These are phyloP conservation scores for Fusarium poae DNA, from an alignment of 2,329 filamentous ascomycete species.

Conservation along the genomic window DNA sequence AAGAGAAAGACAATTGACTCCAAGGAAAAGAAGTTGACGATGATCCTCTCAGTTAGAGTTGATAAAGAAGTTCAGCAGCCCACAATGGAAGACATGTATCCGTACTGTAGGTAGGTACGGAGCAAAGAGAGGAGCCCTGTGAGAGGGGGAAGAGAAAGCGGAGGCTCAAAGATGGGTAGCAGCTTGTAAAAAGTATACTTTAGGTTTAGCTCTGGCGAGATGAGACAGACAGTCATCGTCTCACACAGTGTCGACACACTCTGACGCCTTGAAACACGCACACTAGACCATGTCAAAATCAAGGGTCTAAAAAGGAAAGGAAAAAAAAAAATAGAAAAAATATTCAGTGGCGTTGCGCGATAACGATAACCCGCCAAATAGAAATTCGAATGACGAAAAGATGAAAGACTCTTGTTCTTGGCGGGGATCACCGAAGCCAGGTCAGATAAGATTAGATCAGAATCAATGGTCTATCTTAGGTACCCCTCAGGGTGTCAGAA, in stretches of 20 bases:
- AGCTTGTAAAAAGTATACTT: conserved; percentile 6
- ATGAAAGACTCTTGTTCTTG: background rate
- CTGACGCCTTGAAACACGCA: conserved; percentile 30
- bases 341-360: conserved; percentile 54
- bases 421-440: conserved; percentile 23
- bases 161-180: conserved; percentile 28
- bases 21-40: conserved; percentile 3
- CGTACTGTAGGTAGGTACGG: conserved; percentile 7
- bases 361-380: conserved; percentile 55
- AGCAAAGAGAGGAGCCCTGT: conserved; percentile 4
- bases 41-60: conserved; percentile 26
- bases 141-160: conserved; percentile 25
- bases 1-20: background rate
- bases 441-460: conserved; percentile 6
- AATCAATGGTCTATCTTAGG: no score
- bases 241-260: conserved; percentile 16
- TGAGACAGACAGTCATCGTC: conserved; percentile 16
- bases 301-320: conserved; percentile 4
- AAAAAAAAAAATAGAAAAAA: no score
- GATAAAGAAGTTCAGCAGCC: conserved; percentile 41
- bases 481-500: no score
- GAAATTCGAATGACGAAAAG: background rate
- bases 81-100: conserved; percentile 28
- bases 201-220: conserved; percentile 30
- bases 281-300: conserved; percentile 24